Conservation (phyloP, 192 early-diverging fungal genomes). For the Spizellomyces sp. region DNA sequence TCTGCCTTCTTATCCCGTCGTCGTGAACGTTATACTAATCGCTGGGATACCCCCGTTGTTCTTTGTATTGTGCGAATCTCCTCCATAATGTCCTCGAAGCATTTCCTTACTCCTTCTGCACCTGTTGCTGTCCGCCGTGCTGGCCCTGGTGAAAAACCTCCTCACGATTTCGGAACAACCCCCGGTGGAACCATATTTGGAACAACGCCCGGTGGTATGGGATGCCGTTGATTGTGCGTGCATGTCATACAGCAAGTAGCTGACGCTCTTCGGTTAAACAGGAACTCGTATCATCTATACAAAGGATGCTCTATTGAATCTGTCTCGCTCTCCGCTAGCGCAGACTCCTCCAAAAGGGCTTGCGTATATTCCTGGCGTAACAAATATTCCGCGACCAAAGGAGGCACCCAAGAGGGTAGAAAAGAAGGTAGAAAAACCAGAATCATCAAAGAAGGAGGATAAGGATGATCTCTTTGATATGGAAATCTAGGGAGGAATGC, state of each 20-base stretch:
- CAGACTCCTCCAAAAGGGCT: slow-evolving; percentile 60
- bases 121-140: slow-evolving; percentile 57
- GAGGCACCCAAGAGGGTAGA: slow-evolving; percentile 27
- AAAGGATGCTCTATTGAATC: slow-evolving; percentile 59
- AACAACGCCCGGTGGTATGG: slow-evolving; percentile 57
- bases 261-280: slow-evolving; percentile 17
- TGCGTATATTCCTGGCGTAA: slow-evolving; percentile 64
- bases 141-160: slow-evolving; percentile 49
- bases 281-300: slow-evolving; percentile 70
- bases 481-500: slow-evolving; percentile 18
- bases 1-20: too few species aligned
- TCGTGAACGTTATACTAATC: too few species aligned
- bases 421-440: slow-evolving; percentile 41
- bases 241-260: neutral
- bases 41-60: too few species aligned
- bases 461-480: slow-evolving; percentile 45
- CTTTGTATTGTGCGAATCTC: too few species aligned
- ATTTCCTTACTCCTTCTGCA: slow-evolving; percentile 12
- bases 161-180: slow-evolving; percentile 62
- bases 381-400: slow-evolving; percentile 46
- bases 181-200: slow-evolving; percentile 64
- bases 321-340: slow-evolving; percentile 63
- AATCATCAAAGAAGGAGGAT: slow-evolving; percentile 22
- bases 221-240: too few species aligned
- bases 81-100: slow-evolving; percentile 13